Percentiles rank a stretch among this genome's conserved stretches.
phyloP scores from a whole-genome alignment of 1,284 basidiomycete genomes.

The Tilletia walkeri region DNA sequence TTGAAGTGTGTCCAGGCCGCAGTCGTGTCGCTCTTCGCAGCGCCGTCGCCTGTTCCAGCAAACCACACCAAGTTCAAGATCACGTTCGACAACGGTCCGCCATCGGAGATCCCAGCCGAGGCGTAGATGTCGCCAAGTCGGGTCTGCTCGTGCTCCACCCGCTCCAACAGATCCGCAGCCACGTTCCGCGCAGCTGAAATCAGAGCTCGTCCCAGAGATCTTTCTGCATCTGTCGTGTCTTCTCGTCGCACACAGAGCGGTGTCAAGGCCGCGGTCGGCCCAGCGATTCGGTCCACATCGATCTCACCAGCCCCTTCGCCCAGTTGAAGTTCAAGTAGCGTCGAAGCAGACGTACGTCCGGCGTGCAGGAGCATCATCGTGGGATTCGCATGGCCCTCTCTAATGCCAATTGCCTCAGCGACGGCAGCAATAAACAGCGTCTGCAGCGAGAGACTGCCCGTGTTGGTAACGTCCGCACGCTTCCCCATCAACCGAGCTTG shows the following conservation, averaged over 20 bases:
- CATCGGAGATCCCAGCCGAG: neutral
- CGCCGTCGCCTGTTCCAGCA: neutral
- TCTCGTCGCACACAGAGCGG: neutral
- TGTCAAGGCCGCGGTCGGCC: conserved; percentile 4
- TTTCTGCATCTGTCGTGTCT: neutral
- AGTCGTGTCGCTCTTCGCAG: neutral
- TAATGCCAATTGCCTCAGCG: neutral
- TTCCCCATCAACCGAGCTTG: neutral
- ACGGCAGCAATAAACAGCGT: conserved; percentile 8
- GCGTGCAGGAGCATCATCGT: conserved; percentile 13
- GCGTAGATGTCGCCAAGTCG: conserved; percentile 6
- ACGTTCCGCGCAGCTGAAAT: neutral
- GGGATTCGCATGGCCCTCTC: neutral
- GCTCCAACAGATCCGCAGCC: neutral
- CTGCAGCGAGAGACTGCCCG: neutral
- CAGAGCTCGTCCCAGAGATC: neutral
- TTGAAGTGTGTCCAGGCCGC: conserved; percentile 28
- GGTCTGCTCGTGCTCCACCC: conserved; percentile 9
- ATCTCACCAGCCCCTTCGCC: neutral
- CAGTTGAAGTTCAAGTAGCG: neutral
- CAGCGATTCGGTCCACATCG: neutral
- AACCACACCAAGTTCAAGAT: conserved; percentile 16
- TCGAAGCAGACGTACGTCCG: conserved; percentile 2
- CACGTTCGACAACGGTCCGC: neutral
- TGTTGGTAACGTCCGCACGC: neutral